Conservation (phyloP, 2,329 filamentous ascomycete genomes). For the Lasiodiplodia hormozganensis region DNA sequence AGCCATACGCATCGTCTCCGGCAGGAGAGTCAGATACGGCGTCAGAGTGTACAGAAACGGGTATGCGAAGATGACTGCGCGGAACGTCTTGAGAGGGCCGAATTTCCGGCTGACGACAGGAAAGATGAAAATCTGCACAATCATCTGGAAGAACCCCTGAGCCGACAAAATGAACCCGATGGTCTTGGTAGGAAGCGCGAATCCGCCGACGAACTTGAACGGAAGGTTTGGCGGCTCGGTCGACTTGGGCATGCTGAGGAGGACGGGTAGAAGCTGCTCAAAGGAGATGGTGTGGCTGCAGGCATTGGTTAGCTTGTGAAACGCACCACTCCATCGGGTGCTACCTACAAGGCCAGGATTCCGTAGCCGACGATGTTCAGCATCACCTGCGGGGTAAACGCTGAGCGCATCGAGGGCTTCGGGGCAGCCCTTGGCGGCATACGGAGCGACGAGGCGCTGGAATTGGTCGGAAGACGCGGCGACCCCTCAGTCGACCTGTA, state of each 20-base stretch:
- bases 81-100: constrained; percentile 82
- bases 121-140: constrained; percentile 84
- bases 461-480: constrained; percentile 53
- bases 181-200: constrained; percentile 79
- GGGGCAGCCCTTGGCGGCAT: constrained; percentile 29
- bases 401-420: constrained; percentile 54
- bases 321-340: constrained; percentile 28
- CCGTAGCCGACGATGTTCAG: constrained; percentile 90
- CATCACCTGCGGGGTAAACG: constrained; percentile 84
- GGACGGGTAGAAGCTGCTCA: constrained; percentile 90
- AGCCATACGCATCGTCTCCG: constrained; percentile 71
- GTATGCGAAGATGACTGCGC: constrained; percentile 80
- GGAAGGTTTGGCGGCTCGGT: constrained; percentile 66
- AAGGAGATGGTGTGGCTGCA: constrained; percentile 93
- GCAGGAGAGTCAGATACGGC: constrained; percentile 87
- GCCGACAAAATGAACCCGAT: constrained; percentile 89
- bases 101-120: constrained; percentile 77
- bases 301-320: constrained; percentile 34
- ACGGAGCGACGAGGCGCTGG: constrained; percentile 34
- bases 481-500: constrained; percentile 68
- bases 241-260: constrained; percentile 75
- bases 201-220: constrained; percentile 88
- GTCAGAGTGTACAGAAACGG: constrained; percentile 86
- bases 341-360: constrained; percentile 89
- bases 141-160: constrained; percentile 88